These are phyloP conservation scores for Corylus americana DNA, from an alignment of 306 rosid genomes.

Conservation along the genomic window DNA sequence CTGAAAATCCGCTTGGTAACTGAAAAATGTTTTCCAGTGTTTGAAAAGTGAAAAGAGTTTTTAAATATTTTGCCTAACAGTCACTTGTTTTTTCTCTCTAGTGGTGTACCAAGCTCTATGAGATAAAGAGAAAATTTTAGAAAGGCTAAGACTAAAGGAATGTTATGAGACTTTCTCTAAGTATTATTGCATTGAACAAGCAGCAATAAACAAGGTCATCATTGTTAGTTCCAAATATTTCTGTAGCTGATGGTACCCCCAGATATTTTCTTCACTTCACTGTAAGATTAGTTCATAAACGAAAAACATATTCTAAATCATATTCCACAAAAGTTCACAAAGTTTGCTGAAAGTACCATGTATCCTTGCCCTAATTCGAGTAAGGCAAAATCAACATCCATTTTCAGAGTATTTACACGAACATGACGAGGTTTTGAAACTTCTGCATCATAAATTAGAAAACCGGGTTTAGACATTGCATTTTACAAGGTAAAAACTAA, in stretches of 20 bases:
- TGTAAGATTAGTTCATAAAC: background rate
- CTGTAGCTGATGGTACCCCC: background rate
- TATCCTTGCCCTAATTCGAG: slow-evolving; percentile 57
- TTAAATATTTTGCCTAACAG: too few relatives aligned
- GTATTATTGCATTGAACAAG: background rate
- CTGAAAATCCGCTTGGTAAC: too few relatives aligned
- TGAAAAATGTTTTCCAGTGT: too few relatives aligned
- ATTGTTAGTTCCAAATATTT: background rate
- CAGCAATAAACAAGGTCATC: background rate
- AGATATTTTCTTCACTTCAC: background rate
- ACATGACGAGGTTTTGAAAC: slow-evolving; percentile 69
- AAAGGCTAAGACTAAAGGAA: background rate
- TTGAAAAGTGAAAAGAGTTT: too few relatives aligned
- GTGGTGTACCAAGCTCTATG: background rate
- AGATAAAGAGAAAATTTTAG: background rate
- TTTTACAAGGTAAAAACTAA: background rate
- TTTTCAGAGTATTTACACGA: slow-evolving; percentile 86
- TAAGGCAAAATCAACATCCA: slow-evolving; percentile 66
- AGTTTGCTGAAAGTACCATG: slow-evolving; percentile 40
- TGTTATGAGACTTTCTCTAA: background rate
- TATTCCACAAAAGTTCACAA: background rate
- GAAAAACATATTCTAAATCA: background rate
- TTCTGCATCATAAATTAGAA: slow-evolving; percentile 49
- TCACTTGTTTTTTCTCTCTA: background rate
- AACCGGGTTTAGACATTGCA: background rate